phyloP scores from a whole-genome alignment of 2,329 filamentous ascomycete species.

The Botrytis paeoniae region DNA sequence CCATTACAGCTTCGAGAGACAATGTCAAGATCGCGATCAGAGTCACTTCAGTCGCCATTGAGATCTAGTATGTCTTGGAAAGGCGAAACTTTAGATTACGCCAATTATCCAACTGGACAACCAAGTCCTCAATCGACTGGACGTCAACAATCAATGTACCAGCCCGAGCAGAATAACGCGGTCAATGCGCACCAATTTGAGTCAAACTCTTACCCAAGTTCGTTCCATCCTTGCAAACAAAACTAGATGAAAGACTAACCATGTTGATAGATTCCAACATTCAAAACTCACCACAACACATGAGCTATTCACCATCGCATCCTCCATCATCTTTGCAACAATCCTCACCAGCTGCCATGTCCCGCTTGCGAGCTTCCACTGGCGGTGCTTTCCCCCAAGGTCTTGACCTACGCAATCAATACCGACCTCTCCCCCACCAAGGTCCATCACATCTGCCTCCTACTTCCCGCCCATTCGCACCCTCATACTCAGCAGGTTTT shows the following conservation, averaged over 20 bases:
- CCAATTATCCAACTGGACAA: constrained; percentile 47
- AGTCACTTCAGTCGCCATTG: constrained; percentile 57
- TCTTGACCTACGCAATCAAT: constrained; percentile 47
- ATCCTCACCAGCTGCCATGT: constrained; percentile 43
- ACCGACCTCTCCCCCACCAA: constrained; percentile 41
- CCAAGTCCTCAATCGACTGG: constrained; percentile 47
- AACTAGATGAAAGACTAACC: constrained; percentile 31
- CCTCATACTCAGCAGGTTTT: constrained; percentile 48
- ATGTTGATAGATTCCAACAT: constrained; percentile 43
- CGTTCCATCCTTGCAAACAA: constrained; percentile 26
- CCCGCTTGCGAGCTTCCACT: constrained; percentile 51
- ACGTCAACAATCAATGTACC: constrained; percentile 51
- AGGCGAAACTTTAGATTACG: constrained; percentile 56
- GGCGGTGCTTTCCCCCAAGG: constrained; percentile 45
- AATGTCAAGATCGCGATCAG: constrained; percentile 54
- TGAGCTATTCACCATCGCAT: constrained; percentile 49
- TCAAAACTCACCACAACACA: constrained; percentile 47
- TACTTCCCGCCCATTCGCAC: constrained; percentile 40
- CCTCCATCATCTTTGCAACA: constrained; percentile 42
- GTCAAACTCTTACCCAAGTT: constrained; percentile 51
- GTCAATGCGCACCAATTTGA: constrained; percentile 50
- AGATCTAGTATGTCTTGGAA: constrained; percentile 63
- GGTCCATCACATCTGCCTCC: constrained; percentile 27
- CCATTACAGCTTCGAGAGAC: constrained; percentile 58
- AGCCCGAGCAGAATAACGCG: constrained; percentile 45